These are phyloP conservation scores for Daedaleopsis nitida DNA, from an alignment of 768 basidiomycete species.

Conservation along the genomic window DNA sequence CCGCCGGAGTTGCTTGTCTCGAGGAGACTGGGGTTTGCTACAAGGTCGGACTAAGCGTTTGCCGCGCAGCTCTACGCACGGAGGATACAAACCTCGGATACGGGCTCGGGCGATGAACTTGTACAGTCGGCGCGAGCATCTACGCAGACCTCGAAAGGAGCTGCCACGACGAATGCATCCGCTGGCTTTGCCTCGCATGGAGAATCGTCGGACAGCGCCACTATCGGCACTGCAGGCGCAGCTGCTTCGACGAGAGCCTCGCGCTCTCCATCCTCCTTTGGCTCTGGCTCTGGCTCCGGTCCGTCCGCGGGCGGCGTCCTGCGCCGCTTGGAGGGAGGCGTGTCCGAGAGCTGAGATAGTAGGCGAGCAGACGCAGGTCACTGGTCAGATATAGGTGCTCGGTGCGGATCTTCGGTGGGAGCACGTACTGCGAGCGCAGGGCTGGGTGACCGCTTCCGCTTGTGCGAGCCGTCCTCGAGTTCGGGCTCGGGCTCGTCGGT, in stretches of 20 bases:
- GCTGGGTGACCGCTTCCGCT: slow-evolving; percentile 20
- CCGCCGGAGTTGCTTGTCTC: neutral
- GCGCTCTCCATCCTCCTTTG: neutral
- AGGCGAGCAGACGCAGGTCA: neutral
- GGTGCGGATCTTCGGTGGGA: neutral
- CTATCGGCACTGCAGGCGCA: neutral
- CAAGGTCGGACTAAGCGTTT: no score
- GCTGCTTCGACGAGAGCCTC: neutral
- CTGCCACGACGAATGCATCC: neutral
- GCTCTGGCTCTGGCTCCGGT: neutral
- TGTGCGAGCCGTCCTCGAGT: slow-evolving; percentile 26
- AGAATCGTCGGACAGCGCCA: neutral
- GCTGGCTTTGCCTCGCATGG: neutral
- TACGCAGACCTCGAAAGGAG: neutral
- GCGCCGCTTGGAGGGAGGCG: slow-evolving; percentile 23
- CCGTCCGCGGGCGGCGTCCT: slow-evolving; percentile 18
- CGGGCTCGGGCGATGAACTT: no score
- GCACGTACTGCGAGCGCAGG: slow-evolving; percentile 1
- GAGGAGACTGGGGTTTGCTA: neutral
- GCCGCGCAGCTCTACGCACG: no score
- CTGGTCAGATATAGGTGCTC: neutral
- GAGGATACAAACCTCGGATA: no score
- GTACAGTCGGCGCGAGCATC: neutral
- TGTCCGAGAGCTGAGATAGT: neutral
- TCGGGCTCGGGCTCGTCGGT: slow-evolving; percentile 9